These are phyloP conservation scores for Wickerhamomyces kurtzmanii DNA, from an alignment of 805 yeast species.

Conservation along the genomic window DNA sequence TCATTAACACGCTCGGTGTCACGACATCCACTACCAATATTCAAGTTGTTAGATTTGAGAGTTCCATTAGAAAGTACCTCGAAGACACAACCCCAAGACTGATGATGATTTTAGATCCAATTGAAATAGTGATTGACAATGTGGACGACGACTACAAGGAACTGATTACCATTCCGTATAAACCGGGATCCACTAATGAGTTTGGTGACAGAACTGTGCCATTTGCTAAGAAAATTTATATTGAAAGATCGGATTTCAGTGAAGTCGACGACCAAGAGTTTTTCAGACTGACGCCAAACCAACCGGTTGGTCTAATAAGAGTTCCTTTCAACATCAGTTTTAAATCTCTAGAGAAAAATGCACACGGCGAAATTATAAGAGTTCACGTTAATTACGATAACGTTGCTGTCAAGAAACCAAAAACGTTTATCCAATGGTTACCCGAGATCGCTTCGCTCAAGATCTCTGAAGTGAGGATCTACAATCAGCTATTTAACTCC, in stretches of 20 bases:
- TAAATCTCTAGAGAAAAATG: slow-evolving; percentile 53
- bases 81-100: slow-evolving; percentile 91
- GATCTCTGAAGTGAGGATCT: slow-evolving; percentile 72
- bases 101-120: slow-evolving; percentile 86
- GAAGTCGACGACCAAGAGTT: slow-evolving; percentile 56
- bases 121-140: slow-evolving; percentile 76
- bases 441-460: slow-evolving; percentile 66
- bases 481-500: slow-evolving; percentile 78
- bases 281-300: slow-evolving; percentile 89
- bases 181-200: slow-evolving; percentile 73
- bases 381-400: slow-evolving; percentile 77
- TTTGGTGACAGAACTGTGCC: slow-evolving; percentile 71
- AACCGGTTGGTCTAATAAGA: slow-evolving; percentile 88
- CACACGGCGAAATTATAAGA: slow-evolving; percentile 51
- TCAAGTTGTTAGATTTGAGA: slow-evolving; percentile 83
- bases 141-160: slow-evolving; percentile 67
- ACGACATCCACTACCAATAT: slow-evolving; percentile 90
- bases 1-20: slow-evolving; percentile 92
- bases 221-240: slow-evolving; percentile 69
- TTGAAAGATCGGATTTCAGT: slow-evolving; percentile 84
- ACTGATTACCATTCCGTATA: slow-evolving; percentile 71
- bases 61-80: slow-evolving; percentile 76
- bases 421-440: slow-evolving; percentile 96
- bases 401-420: slow-evolving; percentile 53
- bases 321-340: slow-evolving; percentile 80